phyloP scores from a whole-genome alignment of 129 eudicot genomes.

The Helichrysum umbraculigerum region DNA sequence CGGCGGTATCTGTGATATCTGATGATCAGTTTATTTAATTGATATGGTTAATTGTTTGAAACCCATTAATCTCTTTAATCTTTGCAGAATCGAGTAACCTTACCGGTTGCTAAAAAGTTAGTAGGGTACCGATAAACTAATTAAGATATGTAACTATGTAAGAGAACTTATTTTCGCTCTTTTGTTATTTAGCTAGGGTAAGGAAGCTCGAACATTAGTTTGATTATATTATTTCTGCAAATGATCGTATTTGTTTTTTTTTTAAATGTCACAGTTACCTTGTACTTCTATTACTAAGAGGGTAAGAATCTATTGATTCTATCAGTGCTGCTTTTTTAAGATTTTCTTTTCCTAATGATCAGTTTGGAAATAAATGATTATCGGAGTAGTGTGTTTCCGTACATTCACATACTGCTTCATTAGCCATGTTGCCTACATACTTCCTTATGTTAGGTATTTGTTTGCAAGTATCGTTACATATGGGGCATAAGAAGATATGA shows the following conservation, averaged over 20 bases:
- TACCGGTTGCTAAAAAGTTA: neutral
- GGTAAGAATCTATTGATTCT: neutral
- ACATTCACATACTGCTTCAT: neutral
- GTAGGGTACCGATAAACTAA: constrained; percentile 7
- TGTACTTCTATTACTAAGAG: neutral
- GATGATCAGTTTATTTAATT: constrained; percentile 6
- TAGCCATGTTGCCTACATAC: neutral
- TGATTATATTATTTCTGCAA: neutral
- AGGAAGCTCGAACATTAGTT: constrained; percentile 1
- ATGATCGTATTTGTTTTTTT: neutral
- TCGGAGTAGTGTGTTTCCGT: neutral
- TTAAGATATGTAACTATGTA: neutral
- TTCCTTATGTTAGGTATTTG: constrained; percentile 4
- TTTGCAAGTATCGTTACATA: neutral
- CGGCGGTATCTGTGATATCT: constrained; percentile 4
- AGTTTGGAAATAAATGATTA: neutral
- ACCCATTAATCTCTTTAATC: neutral
- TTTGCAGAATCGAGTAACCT: neutral
- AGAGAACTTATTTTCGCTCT: neutral
- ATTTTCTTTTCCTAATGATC: neutral
- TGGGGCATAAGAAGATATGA: neutral
- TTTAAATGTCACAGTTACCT: neutral
- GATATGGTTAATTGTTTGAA: constrained; percentile 7
- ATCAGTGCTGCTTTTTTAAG: neutral
- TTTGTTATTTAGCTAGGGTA: constrained; percentile 12